These are phyloP conservation scores for Phytophthora pisi DNA, from an alignment of 352 stramenopile species.

Conservation along the genomic window DNA sequence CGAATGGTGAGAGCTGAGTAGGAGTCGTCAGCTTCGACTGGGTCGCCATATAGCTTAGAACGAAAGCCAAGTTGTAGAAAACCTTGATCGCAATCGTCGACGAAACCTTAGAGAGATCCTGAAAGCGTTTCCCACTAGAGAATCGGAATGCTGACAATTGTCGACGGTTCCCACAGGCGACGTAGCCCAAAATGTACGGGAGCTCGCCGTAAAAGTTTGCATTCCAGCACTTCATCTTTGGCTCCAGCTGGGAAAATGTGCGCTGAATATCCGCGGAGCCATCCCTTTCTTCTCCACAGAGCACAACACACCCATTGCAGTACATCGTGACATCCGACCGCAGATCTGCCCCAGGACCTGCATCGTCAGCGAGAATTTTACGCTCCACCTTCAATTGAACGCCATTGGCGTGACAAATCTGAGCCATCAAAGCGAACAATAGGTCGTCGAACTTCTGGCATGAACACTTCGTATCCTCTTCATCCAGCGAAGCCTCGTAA, in stretches of 20 bases:
- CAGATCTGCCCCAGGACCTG: neutral
- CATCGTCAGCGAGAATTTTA: too few relatives aligned
- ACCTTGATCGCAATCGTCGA: neutral
- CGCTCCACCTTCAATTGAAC: neutral
- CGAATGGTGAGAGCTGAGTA: neutral
- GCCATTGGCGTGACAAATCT: too few relatives aligned
- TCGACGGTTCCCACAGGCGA: too few relatives aligned
- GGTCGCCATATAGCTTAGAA: neutral
- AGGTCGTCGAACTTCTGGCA: neutral
- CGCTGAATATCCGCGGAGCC: too few relatives aligned
- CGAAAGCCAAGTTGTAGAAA: conserved; percentile 2
- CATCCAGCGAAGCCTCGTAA: neutral
- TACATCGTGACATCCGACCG: neutral
- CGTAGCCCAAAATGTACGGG: too few relatives aligned
- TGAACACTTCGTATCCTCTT: neutral
- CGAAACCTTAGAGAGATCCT: too few relatives aligned
- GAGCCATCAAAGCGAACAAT: neutral
- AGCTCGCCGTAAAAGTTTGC: too few relatives aligned
- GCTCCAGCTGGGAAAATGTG: too few relatives aligned
- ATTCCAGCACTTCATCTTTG: too few relatives aligned
- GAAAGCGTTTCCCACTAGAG: too few relatives aligned
- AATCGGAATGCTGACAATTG: too few relatives aligned
- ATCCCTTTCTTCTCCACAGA: neutral
- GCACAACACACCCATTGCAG: neutral
- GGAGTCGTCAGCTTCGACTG: neutral